Conservation (phyloP, 148 eudicot genomes). For the Arbutus unedo region DNA sequence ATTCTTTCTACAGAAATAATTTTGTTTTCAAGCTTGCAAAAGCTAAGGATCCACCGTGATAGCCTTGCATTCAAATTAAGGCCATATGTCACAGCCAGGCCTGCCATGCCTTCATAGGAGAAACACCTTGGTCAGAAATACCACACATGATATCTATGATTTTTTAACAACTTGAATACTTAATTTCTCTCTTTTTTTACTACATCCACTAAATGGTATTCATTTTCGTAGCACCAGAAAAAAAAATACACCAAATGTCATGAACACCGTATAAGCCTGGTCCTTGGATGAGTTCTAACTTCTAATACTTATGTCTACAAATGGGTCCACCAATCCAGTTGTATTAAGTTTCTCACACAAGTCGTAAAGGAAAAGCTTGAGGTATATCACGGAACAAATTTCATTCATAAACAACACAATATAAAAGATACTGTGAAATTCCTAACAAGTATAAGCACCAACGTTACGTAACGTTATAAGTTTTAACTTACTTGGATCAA, state of each 20-base stretch:
- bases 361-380: background rate
- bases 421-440: background rate
- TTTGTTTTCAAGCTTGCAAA: conserved; percentile 98
- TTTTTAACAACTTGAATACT: background rate
- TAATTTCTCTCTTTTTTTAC: background rate
- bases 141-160: background rate
- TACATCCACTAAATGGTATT: background rate
- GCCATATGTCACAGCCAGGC: conserved; percentile 99
- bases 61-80: conserved; percentile 88
- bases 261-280: background rate
- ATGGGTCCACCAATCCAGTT: conserved; percentile 3
- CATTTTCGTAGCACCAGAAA: too few relatives aligned
- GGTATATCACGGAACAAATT: conserved; percentile 3
- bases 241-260: too few relatives aligned
- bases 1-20: conserved; percentile 95
- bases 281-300: background rate
- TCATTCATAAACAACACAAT: background rate
- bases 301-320: background rate
- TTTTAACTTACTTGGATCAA: conserved; percentile 83
- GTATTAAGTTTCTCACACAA: background rate
- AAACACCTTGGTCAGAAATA: conserved; percentile 19
- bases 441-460: background rate
- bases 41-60: conserved; percentile 98
- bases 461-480: background rate
- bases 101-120: conserved; percentile 79